Evolutionary conservation across 345 rosid genomes (phyloP).

Genomic region (Dovyalis caffra): DNA sequence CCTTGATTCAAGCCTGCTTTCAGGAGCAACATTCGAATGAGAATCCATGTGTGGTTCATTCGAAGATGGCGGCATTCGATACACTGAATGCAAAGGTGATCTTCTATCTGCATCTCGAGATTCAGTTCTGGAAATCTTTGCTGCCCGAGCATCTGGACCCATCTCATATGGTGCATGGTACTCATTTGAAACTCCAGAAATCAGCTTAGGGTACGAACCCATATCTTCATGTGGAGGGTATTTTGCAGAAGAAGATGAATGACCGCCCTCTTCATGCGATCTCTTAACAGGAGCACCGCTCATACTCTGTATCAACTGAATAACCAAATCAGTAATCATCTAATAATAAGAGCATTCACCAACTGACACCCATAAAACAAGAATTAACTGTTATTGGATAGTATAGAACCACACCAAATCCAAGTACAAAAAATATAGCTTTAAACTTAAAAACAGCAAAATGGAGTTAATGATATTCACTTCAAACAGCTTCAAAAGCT

Average conservation of each 20-base stretch:
- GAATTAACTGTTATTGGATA: background rate
- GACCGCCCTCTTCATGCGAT: conserved; percentile 77
- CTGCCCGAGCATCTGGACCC: conserved; percentile 51
- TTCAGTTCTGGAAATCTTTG: conserved; percentile 64
- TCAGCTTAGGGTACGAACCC: conserved; percentile 54
- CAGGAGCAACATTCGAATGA: conserved; percentile 35
- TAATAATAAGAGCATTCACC: background rate
- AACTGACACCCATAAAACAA: background rate
- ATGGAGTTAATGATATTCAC: background rate
- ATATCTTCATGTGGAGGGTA: conserved; percentile 67
- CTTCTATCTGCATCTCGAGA: conserved; percentile 78
- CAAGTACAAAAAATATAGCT: background rate
- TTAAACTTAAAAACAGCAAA: background rate
- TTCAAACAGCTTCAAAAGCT: background rate
- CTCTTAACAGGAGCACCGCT: conserved; percentile 44
- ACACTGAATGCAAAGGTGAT: conserved; percentile 65
- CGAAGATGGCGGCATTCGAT: conserved; percentile 49
- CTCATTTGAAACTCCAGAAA: conserved; percentile 47
- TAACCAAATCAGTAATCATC: background rate
- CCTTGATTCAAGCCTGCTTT: conserved; percentile 55
- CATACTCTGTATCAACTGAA: conserved; percentile 10
- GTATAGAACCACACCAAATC: background rate
- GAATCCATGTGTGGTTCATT: conserved; percentile 61
- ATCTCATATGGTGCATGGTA: conserved; percentile 56
- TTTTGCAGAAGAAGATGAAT: conserved; percentile 66